Percentiles rank a stretch among this genome's conserved stretches.
Conservation (phyloP, 2,329 filamentous ascomycete genomes). For the Trichoderma gracile region DNA sequence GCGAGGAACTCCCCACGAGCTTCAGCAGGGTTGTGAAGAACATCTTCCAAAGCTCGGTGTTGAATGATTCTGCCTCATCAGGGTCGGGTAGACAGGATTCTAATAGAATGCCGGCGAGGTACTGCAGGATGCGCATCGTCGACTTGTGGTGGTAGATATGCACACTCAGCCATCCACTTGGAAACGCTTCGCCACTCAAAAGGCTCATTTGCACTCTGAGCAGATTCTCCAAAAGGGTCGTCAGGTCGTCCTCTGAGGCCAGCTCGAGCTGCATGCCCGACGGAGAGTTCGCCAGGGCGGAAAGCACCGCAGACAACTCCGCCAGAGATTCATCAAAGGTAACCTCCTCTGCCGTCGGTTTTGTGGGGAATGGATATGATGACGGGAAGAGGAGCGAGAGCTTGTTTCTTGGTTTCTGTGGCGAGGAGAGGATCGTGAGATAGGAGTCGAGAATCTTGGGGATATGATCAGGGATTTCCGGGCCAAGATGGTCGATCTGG, state of each 20-base stretch:
- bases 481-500: conserved; percentile 74
- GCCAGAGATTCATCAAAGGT: conserved; percentile 82
- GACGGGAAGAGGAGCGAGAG: conserved; percentile 89
- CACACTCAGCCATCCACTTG: conserved; percentile 84
- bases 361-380: conserved; percentile 83
- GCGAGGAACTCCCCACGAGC: conserved; percentile 81
- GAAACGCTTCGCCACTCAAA: conserved; percentile 85
- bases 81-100: conserved; percentile 83
- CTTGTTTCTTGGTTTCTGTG: conserved; percentile 57
- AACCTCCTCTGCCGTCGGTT: conserved; percentile 60
- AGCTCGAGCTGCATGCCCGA: conserved; percentile 72
- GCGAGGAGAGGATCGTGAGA: conserved; percentile 65
- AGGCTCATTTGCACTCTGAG: conserved; percentile 88
- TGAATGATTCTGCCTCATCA: conserved; percentile 88
- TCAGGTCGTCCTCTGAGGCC: conserved; percentile 68
- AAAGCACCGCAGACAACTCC: conserved; percentile 84
- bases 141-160: conserved; percentile 93
- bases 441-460: conserved; percentile 92
- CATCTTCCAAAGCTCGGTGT: conserved; percentile 89
- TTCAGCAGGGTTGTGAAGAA: conserved; percentile 90
- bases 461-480: conserved; percentile 85
- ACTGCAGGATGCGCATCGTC: conserved; percentile 81
- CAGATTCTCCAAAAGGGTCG: conserved; percentile 72
- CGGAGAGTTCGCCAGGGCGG: conserved; percentile 74
- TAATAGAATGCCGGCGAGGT: conserved; percentile 76